Percentiles rank a stretch among this genome's conserved stretches.
Evolutionary conservation across 306 rosid genomes (phyloP).

Genomic region (Mimosa bimucronata): DNA sequence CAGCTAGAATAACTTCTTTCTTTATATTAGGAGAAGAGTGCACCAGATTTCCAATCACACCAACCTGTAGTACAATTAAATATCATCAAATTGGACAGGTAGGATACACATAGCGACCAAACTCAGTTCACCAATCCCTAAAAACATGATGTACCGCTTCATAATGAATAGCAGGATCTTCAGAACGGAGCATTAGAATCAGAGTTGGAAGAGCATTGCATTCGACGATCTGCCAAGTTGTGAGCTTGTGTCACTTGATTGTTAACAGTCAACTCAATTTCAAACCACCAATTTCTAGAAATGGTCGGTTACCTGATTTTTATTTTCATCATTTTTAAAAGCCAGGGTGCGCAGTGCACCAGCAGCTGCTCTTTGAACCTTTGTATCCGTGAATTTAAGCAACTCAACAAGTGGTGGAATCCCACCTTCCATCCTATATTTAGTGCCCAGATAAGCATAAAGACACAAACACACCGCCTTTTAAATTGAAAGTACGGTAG

Average conservation of each 20-base stretch:
- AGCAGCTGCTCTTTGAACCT: constrained; percentile 97
- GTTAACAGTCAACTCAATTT: constrained; percentile 15
- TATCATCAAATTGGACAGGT: constrained; percentile 27
- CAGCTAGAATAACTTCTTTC: constrained; percentile 90
- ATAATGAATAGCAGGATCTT: constrained; percentile 91
- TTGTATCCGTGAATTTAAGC: constrained; percentile 78
- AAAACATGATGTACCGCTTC: constrained; percentile 68
- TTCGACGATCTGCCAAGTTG: constrained; percentile 75
- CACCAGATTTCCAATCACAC: constrained; percentile 92
- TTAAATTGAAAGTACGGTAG: constrained; percentile 4
- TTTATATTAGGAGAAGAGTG: constrained; percentile 92
- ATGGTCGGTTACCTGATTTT: constrained; percentile 65
- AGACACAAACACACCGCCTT: constrained; percentile 16
- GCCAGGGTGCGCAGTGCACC: constrained; percentile 89
- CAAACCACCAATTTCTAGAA: constrained; percentile 23
- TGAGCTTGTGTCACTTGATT: constrained; percentile 18
- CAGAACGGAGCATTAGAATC: constrained; percentile 87
- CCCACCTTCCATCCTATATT: constrained; percentile 84
- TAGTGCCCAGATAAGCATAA: constrained; percentile 30
- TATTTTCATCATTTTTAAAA: constrained; percentile 82
- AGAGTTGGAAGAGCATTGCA: constrained; percentile 94
- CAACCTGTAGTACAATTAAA: constrained; percentile 64
- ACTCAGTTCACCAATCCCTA: neutral
- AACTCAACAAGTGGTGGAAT: constrained; percentile 88
- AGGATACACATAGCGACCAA: constrained; percentile 27